phyloP scores from a whole-genome alignment of 2,329 filamentous ascomycete species.

The Fusarium coffeatum region DNA sequence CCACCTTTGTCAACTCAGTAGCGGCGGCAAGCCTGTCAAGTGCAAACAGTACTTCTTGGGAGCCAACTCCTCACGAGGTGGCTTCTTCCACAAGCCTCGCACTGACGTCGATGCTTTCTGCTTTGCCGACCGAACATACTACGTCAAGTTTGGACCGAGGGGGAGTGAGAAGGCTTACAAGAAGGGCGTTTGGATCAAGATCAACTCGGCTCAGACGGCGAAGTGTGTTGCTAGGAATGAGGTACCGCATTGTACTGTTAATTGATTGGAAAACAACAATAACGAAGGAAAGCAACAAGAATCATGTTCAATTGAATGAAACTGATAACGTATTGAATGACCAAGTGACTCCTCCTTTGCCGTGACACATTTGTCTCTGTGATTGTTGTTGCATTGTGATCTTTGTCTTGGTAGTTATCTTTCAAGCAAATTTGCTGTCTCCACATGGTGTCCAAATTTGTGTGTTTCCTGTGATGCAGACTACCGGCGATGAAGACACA shows the following conservation, averaged over 20 bases:
- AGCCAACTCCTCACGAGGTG: neutral
- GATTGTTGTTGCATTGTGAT: neutral
- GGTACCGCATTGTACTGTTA: neutral
- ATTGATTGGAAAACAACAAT: neutral
- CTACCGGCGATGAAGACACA: too few species aligned
- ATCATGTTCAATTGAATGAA: rapidly evolving
- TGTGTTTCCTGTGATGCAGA: too few species aligned
- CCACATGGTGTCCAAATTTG: too few species aligned
- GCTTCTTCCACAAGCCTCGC: constrained; percentile 1
- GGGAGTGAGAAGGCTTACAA: neutral
- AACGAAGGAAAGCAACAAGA: neutral
- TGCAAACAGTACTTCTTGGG: constrained; percentile 1
- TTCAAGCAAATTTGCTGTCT: neutral
- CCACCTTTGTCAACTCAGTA: neutral
- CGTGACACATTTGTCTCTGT: too few species aligned
- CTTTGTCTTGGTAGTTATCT: too few species aligned
- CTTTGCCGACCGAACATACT: constrained; percentile 3
- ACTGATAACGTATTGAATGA: neutral
- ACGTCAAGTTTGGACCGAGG: neutral
- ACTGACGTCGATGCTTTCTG: constrained; percentile 3
- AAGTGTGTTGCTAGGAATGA: constrained; percentile 4
- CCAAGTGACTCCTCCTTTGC: rapidly evolving
- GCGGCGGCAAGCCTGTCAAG: neutral
- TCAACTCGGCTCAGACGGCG: neutral
- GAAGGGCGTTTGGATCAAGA: constrained; percentile 7